phyloP scores from a whole-genome alignment of 2,329 filamentous ascomycete species.

The Aspergillus fumigatus region DNA sequence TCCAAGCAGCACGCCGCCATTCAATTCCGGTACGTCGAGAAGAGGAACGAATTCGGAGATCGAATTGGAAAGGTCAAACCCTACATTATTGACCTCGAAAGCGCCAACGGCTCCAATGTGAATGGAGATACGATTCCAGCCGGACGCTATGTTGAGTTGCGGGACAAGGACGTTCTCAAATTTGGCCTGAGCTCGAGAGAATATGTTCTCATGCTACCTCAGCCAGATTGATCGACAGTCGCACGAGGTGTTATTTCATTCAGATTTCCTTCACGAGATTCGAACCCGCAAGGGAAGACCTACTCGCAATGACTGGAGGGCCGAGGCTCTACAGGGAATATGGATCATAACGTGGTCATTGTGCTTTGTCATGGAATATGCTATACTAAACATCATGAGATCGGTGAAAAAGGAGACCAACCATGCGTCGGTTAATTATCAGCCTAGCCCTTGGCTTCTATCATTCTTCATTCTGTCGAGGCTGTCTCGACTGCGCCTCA shows the following conservation, averaged over 20 bases:
- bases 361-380: neutral
- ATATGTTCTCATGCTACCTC: conserved; percentile 86
- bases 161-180: conserved; percentile 81
- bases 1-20: conserved; percentile 95
- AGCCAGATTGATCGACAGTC: conserved; percentile 19
- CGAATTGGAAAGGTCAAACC: conserved; percentile 73
- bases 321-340: neutral
- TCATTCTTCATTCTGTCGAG: conserved; percentile 1
- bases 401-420: neutral
- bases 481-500: conserved; percentile 1
- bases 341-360: neutral
- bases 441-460: neutral
- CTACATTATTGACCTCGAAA: conserved; percentile 91
- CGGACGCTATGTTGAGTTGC: conserved; percentile 78
- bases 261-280: neutral
- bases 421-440: neutral
- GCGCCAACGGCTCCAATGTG: conserved; percentile 80
- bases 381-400: neutral
- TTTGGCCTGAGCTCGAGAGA: conserved; percentile 87
- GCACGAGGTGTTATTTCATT: neutral
- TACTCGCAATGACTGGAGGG: neutral
- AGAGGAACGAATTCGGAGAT: conserved; percentile 81
- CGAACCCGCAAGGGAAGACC: neutral
- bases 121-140: conserved; percentile 71
- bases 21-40: conserved; percentile 83